phyloP scores from a whole-genome alignment of 2,329 filamentous ascomycete genomes.

The Arthrobotrys entomopaga region DNA sequence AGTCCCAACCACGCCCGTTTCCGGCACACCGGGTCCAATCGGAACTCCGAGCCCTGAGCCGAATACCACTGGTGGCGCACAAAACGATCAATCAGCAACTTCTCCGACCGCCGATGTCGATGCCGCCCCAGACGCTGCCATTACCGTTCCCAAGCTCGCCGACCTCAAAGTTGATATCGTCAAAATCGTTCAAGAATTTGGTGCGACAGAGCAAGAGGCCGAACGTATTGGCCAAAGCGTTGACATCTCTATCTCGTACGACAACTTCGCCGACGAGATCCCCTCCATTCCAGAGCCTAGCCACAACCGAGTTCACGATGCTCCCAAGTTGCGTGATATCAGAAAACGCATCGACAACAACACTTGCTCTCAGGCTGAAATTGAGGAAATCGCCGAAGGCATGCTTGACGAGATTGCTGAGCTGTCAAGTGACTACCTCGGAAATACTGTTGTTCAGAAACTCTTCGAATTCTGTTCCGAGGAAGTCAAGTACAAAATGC shows the following conservation, averaged over 20 bases:
- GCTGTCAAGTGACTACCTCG: slow-evolving; percentile 82
- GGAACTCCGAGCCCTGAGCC: slow-evolving; percentile 91
- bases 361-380: slow-evolving; percentile 82
- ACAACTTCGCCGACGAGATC: slow-evolving; percentile 80
- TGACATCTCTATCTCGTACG: slow-evolving; percentile 79
- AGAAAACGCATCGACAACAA: slow-evolving; percentile 98
- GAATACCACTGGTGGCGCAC: slow-evolving; percentile 66
- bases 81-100: slow-evolving; percentile 60
- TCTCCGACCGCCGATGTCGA: slow-evolving; percentile 61
- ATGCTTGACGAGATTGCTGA: slow-evolving; percentile 98
- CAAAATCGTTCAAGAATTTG: slow-evolving; percentile 87
- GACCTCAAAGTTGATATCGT: slow-evolving; percentile 86
- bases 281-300: slow-evolving; percentile 88
- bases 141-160: slow-evolving; percentile 76
- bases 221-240: slow-evolving; percentile 77
- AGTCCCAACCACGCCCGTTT: slow-evolving; percentile 80
- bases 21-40: slow-evolving; percentile 85
- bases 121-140: slow-evolving; percentile 63
- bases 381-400: slow-evolving; percentile 87
- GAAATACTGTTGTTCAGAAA: slow-evolving; percentile 99
- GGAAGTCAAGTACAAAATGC: slow-evolving; percentile 87
- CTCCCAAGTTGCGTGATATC: slow-evolving; percentile 92
- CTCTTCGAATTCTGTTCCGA: slow-evolving; percentile 97
- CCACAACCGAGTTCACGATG: slow-evolving; percentile 89
- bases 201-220: slow-evolving; percentile 81